These are phyloP conservation scores for Saccharomyces eubayanus DNA, from an alignment of 805 yeast species.

Conservation along the genomic window DNA sequence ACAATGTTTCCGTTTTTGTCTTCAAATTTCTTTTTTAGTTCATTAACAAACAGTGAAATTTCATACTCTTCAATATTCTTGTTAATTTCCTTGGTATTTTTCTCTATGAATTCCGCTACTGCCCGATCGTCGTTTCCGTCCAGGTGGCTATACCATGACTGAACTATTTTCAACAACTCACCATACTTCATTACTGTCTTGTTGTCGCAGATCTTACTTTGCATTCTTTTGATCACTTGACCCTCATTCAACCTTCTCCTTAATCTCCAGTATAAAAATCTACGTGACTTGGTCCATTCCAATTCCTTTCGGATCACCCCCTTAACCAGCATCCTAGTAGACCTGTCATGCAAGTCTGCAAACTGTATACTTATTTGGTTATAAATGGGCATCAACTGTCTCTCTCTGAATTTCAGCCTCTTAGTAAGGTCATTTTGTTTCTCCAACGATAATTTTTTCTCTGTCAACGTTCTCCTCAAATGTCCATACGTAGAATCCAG, in stretches of 20 bases:
- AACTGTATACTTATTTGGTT: conserved; percentile 86
- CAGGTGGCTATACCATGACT: not conserved
- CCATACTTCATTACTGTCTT: conserved; percentile 28
- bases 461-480: conserved; percentile 51
- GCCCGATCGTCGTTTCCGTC: not conserved
- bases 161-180: not conserved
- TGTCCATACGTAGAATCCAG: conserved; percentile 67
- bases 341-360: conserved; percentile 92
- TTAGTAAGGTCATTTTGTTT: conserved; percentile 57
- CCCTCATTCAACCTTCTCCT: conserved; percentile 90
- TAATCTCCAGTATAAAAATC: conserved; percentile 95
- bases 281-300: conserved; percentile 77
- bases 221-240: conserved; percentile 64
- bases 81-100: not conserved
- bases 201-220: conserved; percentile 39
- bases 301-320: conserved; percentile 77
- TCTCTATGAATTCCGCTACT: not conserved
- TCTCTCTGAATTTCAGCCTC: conserved; percentile 67
- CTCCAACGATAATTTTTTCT: conserved; percentile 46
- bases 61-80: conserved; percentile 1
- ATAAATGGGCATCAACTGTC: conserved; percentile 70
- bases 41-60: conserved; percentile 2
- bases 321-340: conserved; percentile 93
- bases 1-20: not conserved
- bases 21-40: conserved; percentile 3